Base-by-base conservation (phyloP, 1,284 basidiomycete genomes). In the Ustilago loliicola region DNA sequence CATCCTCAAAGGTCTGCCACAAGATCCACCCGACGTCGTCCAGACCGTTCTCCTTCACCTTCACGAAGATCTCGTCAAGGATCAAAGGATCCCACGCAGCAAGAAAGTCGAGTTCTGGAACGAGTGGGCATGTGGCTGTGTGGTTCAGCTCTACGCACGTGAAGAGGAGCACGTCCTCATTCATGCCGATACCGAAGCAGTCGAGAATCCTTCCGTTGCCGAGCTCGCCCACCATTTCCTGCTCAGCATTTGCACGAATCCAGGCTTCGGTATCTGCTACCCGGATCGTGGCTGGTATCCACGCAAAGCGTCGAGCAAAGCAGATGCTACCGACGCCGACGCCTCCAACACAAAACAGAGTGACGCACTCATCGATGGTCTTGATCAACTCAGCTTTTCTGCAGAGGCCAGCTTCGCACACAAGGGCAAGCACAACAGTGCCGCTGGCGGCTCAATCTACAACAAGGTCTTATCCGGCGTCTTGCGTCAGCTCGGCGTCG, bases 231-330 rank as follows among this genome's bases (percentile, higher is more conserved):
- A 94, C 74, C 94, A 95, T 80, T 97, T 97, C 85, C 87, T 98
- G 6, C 89, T 96, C 50, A 93, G 92, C 10, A 90, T 95, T n/a
- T 94, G 93, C 79, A 93, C 93, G 0, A 91, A 91, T 29, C 93
- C 93, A 0, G 94, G 94, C 0, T 88, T 89, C 21, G 96, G 95
- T 0, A 89, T 98, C 25, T 97, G 95, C 84, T 98, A 96, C 87
- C 90, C 89, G 54, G 94, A 96, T 83, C 89, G 91, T 17, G 95
- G 95, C 0, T 98, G 95, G 95, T 98, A 97, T 82, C 91, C 91
- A 2, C 66, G 74, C 56, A 72, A 72, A 60, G 53, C 65, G 1
- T 29, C 54, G 1, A 27, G 23, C 10, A 55, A 53, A 2, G 50
- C 29, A 2, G 53, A 53, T 27, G 25, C 54, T 1, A 45, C 45